phyloP scores from a whole-genome alignment of 1,284 basidiomycete species.

The Testicularia cyperi region DNA sequence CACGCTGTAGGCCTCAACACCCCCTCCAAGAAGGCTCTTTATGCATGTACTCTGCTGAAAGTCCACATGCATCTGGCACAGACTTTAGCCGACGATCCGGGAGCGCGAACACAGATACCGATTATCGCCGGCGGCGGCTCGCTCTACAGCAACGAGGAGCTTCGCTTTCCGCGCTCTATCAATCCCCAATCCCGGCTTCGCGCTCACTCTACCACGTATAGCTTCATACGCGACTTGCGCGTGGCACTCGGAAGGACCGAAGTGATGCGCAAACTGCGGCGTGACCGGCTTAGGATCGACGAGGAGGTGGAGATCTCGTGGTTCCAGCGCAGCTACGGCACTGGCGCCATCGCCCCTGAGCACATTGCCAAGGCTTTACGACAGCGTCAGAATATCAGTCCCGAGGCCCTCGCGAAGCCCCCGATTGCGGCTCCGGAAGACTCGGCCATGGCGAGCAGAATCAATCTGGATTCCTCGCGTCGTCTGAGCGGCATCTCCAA shows the following conservation, averaged over 20 bases:
- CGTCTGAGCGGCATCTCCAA: constrained; percentile 4
- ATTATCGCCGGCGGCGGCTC: constrained; percentile 11
- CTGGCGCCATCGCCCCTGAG: constrained; percentile 31
- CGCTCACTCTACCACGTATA: constrained; percentile 21
- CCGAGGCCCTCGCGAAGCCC: constrained; percentile 45
- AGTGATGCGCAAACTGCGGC: constrained; percentile 42
- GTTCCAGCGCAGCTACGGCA: constrained; percentile 46
- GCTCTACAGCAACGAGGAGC: constrained; percentile 19
- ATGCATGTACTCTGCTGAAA: constrained; percentile 52
- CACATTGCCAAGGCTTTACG: constrained; percentile 23
- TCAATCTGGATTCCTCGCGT: neutral
- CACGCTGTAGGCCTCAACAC: constrained; percentile 37
- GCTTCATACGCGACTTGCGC: constrained; percentile 20
- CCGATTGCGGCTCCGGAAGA: constrained; percentile 16
- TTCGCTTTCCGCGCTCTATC: constrained; percentile 47
- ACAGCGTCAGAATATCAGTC: constrained; percentile 29
- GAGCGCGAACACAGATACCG: constrained; percentile 13
- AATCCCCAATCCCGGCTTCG: constrained; percentile 19
- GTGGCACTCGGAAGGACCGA: constrained; percentile 35
- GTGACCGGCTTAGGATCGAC: constrained; percentile 15
- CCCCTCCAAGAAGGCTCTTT: constrained; percentile 44
- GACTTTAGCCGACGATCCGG: constrained; percentile 9
- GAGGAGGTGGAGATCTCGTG: constrained; percentile 51
- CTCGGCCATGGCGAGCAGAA: neutral
- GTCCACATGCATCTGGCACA: constrained; percentile 44